Evolutionary conservation across 441 rosid genomes (phyloP), one percentile per base, ranked within the genome.

Genomic region (Erodium texanum): DNA sequence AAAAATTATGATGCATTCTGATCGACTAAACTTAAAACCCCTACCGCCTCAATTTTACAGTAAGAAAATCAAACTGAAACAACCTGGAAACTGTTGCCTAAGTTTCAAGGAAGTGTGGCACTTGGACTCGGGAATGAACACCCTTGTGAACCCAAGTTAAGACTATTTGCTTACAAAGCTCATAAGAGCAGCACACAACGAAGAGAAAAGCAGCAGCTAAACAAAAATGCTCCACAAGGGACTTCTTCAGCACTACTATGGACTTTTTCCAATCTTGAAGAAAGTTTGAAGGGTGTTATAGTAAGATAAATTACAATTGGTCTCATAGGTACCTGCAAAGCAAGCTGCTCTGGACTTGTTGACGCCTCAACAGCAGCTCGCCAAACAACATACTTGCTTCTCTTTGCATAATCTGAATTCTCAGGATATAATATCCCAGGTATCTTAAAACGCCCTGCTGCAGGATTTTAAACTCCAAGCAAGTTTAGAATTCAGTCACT

Each of bases 331-430:
- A 94, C 99, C 93, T 84, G 97, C 56, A 92, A 78, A 66, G 97
- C 97, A 56, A 94, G 94, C 79, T 88, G 99, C 74, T 88, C 95
- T 12, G 77, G 78, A 76, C 82, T 87, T 16, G 78, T 80, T 71
- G 97, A 89, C 71, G 93, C 85, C 71, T 88, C 99, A 74, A 94
- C 98, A n/a, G 92, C 94, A 77, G 98, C 98, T 76, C 76, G 82
- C 99, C 99, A 94, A 62, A 88, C 81, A 63, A 87, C 77, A 72
- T 71, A 81, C 77, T 83, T 87, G 84, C 83, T 89, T 84, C 99
- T 88, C 88, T 80, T 89, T 43, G 94, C 85, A 20, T 82, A 82
- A 76, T 94, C 97, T 77, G 94, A 86, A 85, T 76, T 85, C 74
- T 94, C 99, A 64, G 94, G 96, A 76, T 94, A 94, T 22, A 86